Evolutionary conservation across 441 rosid genomes (phyloP).

Genomic region (Eutrema salsugineum): DNA sequence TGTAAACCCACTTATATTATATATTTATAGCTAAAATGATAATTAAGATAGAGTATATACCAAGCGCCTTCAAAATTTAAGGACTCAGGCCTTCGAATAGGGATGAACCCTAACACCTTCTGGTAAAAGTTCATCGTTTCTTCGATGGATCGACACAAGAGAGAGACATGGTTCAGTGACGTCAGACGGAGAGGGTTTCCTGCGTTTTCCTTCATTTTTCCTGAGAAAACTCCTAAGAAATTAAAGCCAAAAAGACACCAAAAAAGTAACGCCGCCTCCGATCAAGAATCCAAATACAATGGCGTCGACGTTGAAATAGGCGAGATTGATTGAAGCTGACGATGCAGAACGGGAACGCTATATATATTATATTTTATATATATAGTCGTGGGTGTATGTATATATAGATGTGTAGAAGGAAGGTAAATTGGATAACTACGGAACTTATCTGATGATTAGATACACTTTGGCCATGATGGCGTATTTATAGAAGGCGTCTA

Average conservation of each 20-base stretch:
- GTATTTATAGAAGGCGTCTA: slow-evolving; percentile 18
- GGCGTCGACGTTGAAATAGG: neutral
- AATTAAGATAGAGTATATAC: slow-evolving; percentile 30
- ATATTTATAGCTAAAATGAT: neutral
- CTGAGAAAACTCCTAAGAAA: neutral
- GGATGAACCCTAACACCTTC: slow-evolving; percentile 65
- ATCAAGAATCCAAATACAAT: neutral
- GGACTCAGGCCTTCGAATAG: slow-evolving; percentile 72
- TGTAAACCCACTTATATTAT: neutral
- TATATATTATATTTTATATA: neutral
- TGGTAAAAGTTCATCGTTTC: slow-evolving; percentile 63
- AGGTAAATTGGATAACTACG: slow-evolving; percentile 9
- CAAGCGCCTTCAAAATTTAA: slow-evolving; percentile 79
- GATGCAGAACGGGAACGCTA: neutral
- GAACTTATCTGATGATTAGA: slow-evolving; percentile 5
- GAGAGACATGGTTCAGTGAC: slow-evolving; percentile 76
- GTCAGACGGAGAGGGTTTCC: slow-evolving; percentile 73
- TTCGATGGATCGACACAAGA: slow-evolving; percentile 55
- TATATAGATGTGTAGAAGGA: neutral
- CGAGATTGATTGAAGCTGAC: neutral
- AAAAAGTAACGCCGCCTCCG: neutral
- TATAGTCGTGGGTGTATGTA: neutral
- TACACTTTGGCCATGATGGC: neutral
- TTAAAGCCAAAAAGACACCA: too few relatives aligned
- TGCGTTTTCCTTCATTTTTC: slow-evolving; percentile 44